Evolutionary conservation across 345 rosid genomes (phyloP), one percentile per base, ranked within the genome.

Genomic region (Pistacia vera): DNA sequence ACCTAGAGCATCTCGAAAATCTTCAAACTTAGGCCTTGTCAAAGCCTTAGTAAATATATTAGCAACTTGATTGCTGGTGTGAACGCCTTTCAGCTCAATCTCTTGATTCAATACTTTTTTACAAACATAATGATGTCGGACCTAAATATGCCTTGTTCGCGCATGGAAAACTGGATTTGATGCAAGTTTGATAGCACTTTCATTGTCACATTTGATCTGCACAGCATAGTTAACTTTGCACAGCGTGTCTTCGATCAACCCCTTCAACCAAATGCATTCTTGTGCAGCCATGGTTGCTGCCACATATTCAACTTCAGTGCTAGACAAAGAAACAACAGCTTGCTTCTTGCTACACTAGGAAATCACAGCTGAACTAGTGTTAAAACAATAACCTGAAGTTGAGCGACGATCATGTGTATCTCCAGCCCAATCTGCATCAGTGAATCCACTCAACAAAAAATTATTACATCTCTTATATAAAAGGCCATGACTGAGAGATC

Each of bases 191-290:
- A 55, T 55, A 20, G 22, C 60, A 28, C 18, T 36, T 25, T 72
- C 72, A 63, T 66, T 66, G 2, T 78, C 72, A 66, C 59, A 46
- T 12, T 36, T 2, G 12, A 71, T 63, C 9, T 51, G 8, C 18
- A 77, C 22, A 38, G 10, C 48, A 41, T 77, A 63, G 38, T 64
- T 35, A 38, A 48, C 3, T 38, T 70, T 54, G 6, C 12, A 3
- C 10, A 71, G 6, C 5, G 75, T 68, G 22, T 74, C 56, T 56
- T 18, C 20, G 41, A 70, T 46, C n/a, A 80, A 51, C 0, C 55
- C 2, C 36, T 80, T 70, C 16, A 70, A 18, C 82, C 76, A 80
- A 9, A 75, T 41, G 5, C 52, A 71, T 28, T 70, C 66, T 18
- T 68, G 38, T 4, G 68, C 7, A 7, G 68, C 56, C 68, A 70